Percentiles rank a stretch among this genome's conserved stretches.
Evolutionary conservation across 2,329 filamentous ascomycete genomes (phyloP).

Genomic region (Curvularia eragrostidis): DNA sequence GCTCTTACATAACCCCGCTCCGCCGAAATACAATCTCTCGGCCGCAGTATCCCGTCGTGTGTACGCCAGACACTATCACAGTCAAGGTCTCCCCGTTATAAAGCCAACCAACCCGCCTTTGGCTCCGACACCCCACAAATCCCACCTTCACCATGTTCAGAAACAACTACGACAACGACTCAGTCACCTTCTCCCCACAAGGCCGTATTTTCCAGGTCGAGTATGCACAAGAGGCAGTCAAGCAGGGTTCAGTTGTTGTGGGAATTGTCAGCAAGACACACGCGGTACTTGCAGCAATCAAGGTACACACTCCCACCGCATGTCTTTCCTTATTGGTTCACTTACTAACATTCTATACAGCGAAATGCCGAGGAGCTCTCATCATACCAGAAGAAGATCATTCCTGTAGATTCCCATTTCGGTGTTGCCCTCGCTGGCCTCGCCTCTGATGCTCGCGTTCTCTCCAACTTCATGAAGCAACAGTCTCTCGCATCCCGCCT

Average conservation of each 20-base stretch:
- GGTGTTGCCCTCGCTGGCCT: constrained; percentile 96
- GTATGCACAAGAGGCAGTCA: constrained; percentile 97
- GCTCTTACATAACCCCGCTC: constrained; percentile 11
- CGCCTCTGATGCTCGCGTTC: constrained; percentile 95
- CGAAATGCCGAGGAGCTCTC: constrained; percentile 99
- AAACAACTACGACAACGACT: constrained; percentile 99
- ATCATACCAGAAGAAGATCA: constrained; percentile 99
- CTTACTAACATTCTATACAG: constrained; percentile 56
- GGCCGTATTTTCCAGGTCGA: constrained; percentile 99
- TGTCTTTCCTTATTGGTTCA: background rate
- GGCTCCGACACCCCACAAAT: constrained; percentile 18
- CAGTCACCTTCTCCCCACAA: constrained; percentile 99
- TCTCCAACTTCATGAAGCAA: constrained; percentile 99
- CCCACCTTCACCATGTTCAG: constrained; percentile 79
- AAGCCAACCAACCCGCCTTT: constrained; percentile 4
- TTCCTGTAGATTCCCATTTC: constrained; percentile 93
- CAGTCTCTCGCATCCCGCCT: constrained; percentile 95
- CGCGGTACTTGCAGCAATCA: constrained; percentile 92
- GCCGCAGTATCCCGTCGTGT: background rate
- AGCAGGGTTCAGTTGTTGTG: constrained; percentile 97
- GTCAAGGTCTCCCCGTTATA: constrained; percentile 1
- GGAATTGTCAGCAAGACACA: constrained; percentile 98
- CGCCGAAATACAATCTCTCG: constrained; percentile 4
- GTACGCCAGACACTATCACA: background rate
- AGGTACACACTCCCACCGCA: constrained; percentile 64